Conservation (phyloP, 140 eudicot genomes). For the Cichorium intybus region DNA sequence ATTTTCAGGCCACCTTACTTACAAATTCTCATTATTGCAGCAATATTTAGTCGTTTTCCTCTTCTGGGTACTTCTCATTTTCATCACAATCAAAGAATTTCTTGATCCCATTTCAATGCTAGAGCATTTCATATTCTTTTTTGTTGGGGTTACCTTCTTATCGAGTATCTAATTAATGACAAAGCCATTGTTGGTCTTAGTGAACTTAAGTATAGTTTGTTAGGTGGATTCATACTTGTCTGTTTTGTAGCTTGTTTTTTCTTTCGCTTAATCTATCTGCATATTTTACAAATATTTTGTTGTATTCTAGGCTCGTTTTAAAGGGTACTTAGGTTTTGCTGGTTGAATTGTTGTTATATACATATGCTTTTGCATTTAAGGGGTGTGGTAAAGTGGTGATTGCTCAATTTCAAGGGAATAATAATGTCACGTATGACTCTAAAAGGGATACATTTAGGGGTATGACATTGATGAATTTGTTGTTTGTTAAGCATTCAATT, state of each 20-base stretch:
- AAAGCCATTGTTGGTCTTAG: constrained; percentile 55
- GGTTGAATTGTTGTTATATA: constrained; percentile 61
- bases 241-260: constrained; percentile 66
- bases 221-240: constrained; percentile 55
- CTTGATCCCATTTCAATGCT: constrained; percentile 36
- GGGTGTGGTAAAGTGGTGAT: constrained; percentile 57
- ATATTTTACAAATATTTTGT: constrained; percentile 57
- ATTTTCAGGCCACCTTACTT: constrained; percentile 59
- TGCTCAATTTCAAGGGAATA: constrained; percentile 21
- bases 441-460: constrained; percentile 73
- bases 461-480: constrained; percentile 56
- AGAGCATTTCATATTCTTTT: constrained; percentile 43
- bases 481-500: constrained; percentile 58
- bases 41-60: constrained; percentile 57
- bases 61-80: constrained; percentile 66
- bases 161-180: constrained; percentile 56
- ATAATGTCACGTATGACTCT: constrained; percentile 64
- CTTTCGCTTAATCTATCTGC: constrained; percentile 52
- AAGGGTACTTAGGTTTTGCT: constrained; percentile 84
- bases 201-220: constrained; percentile 37
- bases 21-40: constrained; percentile 57
- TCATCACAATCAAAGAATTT: constrained; percentile 42
- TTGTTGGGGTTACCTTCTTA: constrained; percentile 46
- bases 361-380: constrained; percentile 49
- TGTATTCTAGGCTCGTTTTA: constrained; percentile 57